Base-by-base conservation (phyloP, 129 eudicot species). In the Oenanthe sinensis region DNA sequence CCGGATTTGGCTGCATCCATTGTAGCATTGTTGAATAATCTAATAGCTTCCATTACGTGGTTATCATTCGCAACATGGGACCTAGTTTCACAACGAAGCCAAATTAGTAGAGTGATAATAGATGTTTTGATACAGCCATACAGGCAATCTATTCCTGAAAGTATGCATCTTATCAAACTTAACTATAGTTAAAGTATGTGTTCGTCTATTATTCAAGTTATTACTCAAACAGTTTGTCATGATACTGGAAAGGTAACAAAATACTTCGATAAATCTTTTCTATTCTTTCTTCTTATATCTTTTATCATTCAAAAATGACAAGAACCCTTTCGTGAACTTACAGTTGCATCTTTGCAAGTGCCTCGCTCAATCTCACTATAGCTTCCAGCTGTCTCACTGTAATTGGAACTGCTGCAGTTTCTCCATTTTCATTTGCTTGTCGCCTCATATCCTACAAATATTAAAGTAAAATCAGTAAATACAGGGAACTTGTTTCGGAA, bases 1-100 rank as follows among this genome's bases (percentile, higher is more conserved):
- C 99, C 99, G 50, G 99, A 96, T 63, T 89, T 91, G 42, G 99
- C 99, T 40, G 97, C 99, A 84, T 96, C 99, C 99, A 96, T 90
- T 24, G 97, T 96, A 12, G 99, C 83, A 85, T 85, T 89, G 80
- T 87, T 83, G 70, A 96, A 96, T 44, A 96, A 97, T 82, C 88
- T 84, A 54, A 92, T 81, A 45, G 99, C 99, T 88, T 96, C 97
- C 69, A 68, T 49, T 11, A 96, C 97, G 75, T 96, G 87, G 77
- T 87, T 82, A 28, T 88, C 99, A 47, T 89, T 86, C 16, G 99
- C 99, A 79, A 87, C 84, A 50, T 96, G 89, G 48, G 93, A 88
- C 89, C 99, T 95, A 75, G 45, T 11, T 37, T 65, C 16, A 19
- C 14, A 65, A 44, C 5, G 47, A 16, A 43, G 6, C 75, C 71